These are phyloP conservation scores for Cerioporus squamosus DNA, from an alignment of 1,284 basidiomycete species.

Conservation along the genomic window DNA sequence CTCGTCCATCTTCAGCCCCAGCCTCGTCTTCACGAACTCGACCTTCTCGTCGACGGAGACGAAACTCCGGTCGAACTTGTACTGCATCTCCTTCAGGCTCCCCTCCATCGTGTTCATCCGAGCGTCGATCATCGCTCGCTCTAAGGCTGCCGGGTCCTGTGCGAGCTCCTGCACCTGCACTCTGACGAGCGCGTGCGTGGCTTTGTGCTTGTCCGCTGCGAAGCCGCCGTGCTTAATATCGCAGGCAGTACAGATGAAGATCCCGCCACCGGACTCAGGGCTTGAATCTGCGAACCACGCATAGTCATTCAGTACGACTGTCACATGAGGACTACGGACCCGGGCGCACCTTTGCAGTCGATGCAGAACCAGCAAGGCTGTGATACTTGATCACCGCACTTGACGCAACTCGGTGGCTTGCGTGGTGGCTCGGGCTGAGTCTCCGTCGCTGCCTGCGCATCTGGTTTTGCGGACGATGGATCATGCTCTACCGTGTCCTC, in stretches of 20 bases:
- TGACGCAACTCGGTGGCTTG: not conserved
- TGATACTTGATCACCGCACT: not conserved
- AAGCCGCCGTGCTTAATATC: conserved; percentile 3
- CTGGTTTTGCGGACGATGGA: not conserved
- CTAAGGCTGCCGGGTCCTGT: not conserved
- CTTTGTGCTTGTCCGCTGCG: not conserved
- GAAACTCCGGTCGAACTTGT: not conserved
- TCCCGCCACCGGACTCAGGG: not conserved
- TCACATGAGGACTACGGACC: too few relatives aligned
- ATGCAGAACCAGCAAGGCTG: conserved; percentile 18
- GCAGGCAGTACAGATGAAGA: conserved; percentile 4
- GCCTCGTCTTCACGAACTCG: not conserved
- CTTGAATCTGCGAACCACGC: too few relatives aligned
- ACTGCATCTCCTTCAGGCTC: not conserved
- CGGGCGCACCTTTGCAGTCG: conserved; percentile 8
- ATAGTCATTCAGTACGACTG: not conserved
- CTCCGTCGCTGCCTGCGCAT: not conserved
- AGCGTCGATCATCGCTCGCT: not conserved
- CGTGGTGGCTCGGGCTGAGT: not conserved
- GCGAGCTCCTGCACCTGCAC: not conserved
- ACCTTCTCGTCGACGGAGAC: not conserved
- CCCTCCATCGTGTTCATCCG: not conserved
- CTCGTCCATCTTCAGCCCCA: not conserved
- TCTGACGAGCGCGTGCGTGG: conserved; percentile 4
- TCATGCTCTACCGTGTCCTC: too few relatives aligned